Evolutionary conservation across 345 rosid species (phyloP).

Genomic region (Populus nigra): DNA sequence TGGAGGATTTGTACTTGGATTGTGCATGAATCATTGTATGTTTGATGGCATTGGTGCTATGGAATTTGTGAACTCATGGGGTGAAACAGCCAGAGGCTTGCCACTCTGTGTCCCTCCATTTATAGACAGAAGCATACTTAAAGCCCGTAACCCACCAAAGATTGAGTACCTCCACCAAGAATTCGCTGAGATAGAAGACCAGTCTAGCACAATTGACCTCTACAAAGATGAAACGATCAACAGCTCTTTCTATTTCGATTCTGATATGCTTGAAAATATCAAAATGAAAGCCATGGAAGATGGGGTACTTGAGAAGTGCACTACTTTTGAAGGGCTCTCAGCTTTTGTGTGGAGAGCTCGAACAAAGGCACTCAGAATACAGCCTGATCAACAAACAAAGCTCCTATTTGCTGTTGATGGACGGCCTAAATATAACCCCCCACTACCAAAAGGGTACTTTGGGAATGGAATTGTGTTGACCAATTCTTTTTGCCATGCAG

Average conservation of each 20-base stretch:
- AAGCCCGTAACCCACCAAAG: constrained; percentile 28
- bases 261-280: constrained; percentile 61
- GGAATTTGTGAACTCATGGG: constrained; percentile 40
- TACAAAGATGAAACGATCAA: constrained; percentile 54
- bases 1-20: constrained; percentile 37
- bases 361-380: constrained; percentile 64
- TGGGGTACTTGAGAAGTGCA: constrained; percentile 50
- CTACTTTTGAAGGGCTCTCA: constrained; percentile 75
- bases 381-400: constrained; percentile 62
- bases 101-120: constrained; percentile 23
- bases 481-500: constrained; percentile 61
- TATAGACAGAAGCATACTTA: constrained; percentile 24
- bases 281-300: constrained; percentile 55
- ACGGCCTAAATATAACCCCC: constrained; percentile 69
- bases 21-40: constrained; percentile 29
- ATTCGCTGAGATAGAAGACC: constrained; percentile 29
- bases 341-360: constrained; percentile 87
- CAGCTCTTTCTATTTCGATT: constrained; percentile 68
- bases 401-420: constrained; percentile 91
- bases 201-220: constrained; percentile 33
- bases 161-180: constrained; percentile 24
- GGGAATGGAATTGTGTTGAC: constrained; percentile 89
- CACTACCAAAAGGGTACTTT: constrained; percentile 77
- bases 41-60: constrained; percentile 35
- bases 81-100: constrained; percentile 28